These are phyloP conservation scores for Candolleomyces aberdarensis DNA, from an alignment of 768 basidiomycete species.

Conservation along the genomic window DNA sequence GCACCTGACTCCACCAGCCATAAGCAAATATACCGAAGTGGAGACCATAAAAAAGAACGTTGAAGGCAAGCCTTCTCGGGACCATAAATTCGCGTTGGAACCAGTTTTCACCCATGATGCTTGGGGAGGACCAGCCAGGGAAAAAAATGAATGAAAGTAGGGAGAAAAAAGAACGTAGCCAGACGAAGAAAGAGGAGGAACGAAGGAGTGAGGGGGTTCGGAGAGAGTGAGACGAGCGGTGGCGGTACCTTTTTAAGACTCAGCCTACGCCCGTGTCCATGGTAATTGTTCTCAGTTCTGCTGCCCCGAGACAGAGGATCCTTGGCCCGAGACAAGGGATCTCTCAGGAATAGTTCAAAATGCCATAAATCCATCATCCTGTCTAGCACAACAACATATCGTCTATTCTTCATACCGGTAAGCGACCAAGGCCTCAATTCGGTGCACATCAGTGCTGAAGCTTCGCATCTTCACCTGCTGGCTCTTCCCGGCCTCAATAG, in stretches of 20 bases:
- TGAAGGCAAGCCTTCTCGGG: slow-evolving; percentile 65
- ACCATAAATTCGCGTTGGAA: slow-evolving; percentile 66
- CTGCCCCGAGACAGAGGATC: background rate
- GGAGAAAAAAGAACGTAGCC: slow-evolving; percentile 18
- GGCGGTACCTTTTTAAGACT: background rate
- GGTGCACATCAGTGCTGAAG: slow-evolving; percentile 97
- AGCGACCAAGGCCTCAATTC: slow-evolving; percentile 96
- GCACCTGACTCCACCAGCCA: slow-evolving; percentile 86
- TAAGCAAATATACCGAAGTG: slow-evolving; percentile 75
- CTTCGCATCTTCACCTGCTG: slow-evolving; percentile 92
- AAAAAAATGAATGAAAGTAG: slow-evolving; percentile 13
- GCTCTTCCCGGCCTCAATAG: slow-evolving; percentile 90
- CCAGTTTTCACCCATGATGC: slow-evolving; percentile 65
- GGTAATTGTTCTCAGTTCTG: slow-evolving; percentile 18
- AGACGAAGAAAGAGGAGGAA: slow-evolving; percentile 14
- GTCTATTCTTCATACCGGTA: slow-evolving; percentile 85
- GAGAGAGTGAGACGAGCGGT: slow-evolving; percentile 8
- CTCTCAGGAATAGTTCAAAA: slow-evolving; percentile 2
- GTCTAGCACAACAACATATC: too few species aligned
- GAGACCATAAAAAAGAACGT: slow-evolving; percentile 74
- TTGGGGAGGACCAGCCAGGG: slow-evolving; percentile 49
- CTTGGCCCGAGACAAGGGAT: background rate
- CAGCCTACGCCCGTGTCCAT: slow-evolving; percentile 16
- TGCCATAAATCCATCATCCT: too few species aligned
- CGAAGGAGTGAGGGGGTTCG: slow-evolving; percentile 21